Base-by-base conservation (phyloP, 257 asterid genomes). In the Echites panduratus region DNA sequence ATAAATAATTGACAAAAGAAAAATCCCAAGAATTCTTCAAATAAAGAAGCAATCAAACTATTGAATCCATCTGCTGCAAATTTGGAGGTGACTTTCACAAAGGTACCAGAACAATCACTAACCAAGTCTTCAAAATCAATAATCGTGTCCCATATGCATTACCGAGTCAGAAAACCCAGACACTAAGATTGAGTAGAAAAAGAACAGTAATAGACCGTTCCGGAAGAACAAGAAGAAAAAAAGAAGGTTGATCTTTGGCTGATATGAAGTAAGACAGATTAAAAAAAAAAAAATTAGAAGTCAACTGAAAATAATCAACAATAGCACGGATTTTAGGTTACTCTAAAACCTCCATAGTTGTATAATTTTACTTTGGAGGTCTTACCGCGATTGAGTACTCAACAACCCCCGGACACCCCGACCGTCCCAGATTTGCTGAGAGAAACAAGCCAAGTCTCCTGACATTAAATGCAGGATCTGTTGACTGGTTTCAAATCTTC, bases 51-150 rank as follows among this genome's bases (percentile, higher is more conserved):
- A 73, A 66, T 26, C 35, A 72, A 41, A 44, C 48, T 68, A n/a
- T 58, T 20, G 52, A 79, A 69, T 50, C 65, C 40, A 49, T 74
- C 75, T 70, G 22, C 75, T 26, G 58, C 38, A 68, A 76, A 29
- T 3, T 68, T 75, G 29, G 73, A 52, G 29, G 73, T 52, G 48
- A 65, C 71, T 58, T 57, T 77, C 64, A 54, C 40, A 44, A 71
- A n/a, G 73, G 40, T 69, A 76, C 64, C 79, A 73, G 77, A 78
- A 22, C 75, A 78, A 70, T 17, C 35, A 70, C 9, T 63, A 43
- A 49, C 59, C 9, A 69, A 73, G 52, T 41, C 41, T 62, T 70
- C 69, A 38, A 62, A 76, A 48, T 73, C 75, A 29, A 70, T 48
- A 73, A 75, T 64, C 13, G 71, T 58, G n/a, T 64, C 64, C 32